These are phyloP conservation scores for Aspergillus ellipticus DNA, from an alignment of 495 filamentous ascomycete species.

Conservation along the genomic window DNA sequence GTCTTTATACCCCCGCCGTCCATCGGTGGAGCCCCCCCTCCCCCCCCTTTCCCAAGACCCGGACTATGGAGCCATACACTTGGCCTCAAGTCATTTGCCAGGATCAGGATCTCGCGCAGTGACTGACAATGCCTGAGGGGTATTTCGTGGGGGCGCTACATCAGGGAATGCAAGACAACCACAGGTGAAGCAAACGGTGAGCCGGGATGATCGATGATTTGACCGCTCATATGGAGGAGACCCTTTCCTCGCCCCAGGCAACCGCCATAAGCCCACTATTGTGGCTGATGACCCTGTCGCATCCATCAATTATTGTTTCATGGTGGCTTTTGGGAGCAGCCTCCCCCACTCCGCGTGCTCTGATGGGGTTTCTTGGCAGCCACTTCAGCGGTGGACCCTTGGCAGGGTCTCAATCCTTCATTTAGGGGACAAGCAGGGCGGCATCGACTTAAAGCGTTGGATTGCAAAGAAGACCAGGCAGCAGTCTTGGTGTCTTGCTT, in stretches of 20 bases:
- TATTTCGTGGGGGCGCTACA: background rate
- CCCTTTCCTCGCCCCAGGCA: background rate
- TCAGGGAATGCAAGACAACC: background rate
- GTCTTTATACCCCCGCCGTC: slow-evolving; percentile 6
- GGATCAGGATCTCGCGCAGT: background rate
- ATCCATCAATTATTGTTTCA: slow-evolving; percentile 2
- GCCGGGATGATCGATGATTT: background rate
- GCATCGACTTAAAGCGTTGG: background rate
- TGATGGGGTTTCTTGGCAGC: slow-evolving; percentile 8
- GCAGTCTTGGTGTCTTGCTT: slow-evolving; percentile 1
- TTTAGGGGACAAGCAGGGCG: background rate
- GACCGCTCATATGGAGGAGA: background rate
- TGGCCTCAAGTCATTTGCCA: slow-evolving; percentile 6
- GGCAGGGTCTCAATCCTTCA: background rate
- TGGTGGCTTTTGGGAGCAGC: background rate
- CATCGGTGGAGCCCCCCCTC: background rate
- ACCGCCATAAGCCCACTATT: background rate
- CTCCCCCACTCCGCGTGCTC: slow-evolving; percentile 9
- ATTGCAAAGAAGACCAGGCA: background rate
- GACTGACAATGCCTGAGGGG: background rate
- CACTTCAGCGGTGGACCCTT: slow-evolving; percentile 12
- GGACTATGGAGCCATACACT: background rate
- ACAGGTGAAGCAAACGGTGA: background rate
- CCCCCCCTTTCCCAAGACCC: background rate
- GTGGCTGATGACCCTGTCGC: background rate